Evolutionary conservation across 1,284 basidiomycete genomes (phyloP).

Genomic region (Flammula alnicola): DNA sequence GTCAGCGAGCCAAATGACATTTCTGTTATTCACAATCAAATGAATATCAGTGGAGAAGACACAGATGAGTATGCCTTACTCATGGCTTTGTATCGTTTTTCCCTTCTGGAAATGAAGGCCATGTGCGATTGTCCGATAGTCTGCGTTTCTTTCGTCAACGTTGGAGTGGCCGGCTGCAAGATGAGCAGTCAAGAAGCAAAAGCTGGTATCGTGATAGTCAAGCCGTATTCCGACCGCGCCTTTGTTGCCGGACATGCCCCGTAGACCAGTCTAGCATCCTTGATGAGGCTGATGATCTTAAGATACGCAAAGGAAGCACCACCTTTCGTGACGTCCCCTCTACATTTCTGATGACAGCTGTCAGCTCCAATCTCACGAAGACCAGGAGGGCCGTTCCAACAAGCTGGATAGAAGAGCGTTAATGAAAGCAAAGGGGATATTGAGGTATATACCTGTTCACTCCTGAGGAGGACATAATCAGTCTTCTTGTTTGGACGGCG

Average conservation of each 20-base stretch:
- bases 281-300: slow-evolving; percentile 14
- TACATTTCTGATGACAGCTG: slow-evolving; percentile 84
- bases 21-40: slow-evolving; percentile 47
- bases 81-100: slow-evolving; percentile 87
- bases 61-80: slow-evolving; percentile 60
- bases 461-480: slow-evolving; percentile 87
- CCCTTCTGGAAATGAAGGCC: slow-evolving; percentile 90
- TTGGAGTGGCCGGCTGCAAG: slow-evolving; percentile 93
- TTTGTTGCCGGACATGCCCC: slow-evolving; percentile 98
- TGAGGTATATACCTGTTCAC: slow-evolving; percentile 73
- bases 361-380: slow-evolving; percentile 79
- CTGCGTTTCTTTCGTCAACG: slow-evolving; percentile 88
- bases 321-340: slow-evolving; percentile 94
- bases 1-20: slow-evolving; percentile 93
- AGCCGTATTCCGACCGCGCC: slow-evolving; percentile 93
- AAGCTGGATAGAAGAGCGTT: slow-evolving; percentile 53
- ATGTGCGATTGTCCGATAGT: slow-evolving; percentile 87
- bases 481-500: slow-evolving; percentile 66
- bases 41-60: neutral
- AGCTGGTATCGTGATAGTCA: slow-evolving; percentile 87
- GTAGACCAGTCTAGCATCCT: slow-evolving; percentile 80
- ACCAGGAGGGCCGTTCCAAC: slow-evolving; percentile 95
- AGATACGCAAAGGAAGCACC: slow-evolving; percentile 18
- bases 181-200: slow-evolving; percentile 97
- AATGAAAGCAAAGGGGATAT: neutral